phyloP scores from a whole-genome alignment of 306 rosid genomes.

The Styphnolobium japonicum region DNA sequence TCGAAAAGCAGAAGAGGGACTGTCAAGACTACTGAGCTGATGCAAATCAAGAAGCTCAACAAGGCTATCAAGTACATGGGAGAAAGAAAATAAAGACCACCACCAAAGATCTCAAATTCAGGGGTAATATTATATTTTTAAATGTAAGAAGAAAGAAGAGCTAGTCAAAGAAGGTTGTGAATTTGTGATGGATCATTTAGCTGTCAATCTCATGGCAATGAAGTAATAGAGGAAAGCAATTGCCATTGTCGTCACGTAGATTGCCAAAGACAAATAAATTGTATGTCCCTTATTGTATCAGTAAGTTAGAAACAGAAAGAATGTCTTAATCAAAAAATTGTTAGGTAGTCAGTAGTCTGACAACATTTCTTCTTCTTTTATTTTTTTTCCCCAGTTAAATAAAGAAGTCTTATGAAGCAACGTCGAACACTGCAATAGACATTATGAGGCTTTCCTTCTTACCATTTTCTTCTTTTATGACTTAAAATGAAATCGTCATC shows the following conservation, averaged over 20 bases:
- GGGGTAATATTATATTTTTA: not conserved
- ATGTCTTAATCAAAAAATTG: slow-evolving; percentile 35
- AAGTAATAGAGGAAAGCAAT: not conserved
- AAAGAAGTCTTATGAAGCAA: slow-evolving; percentile 4
- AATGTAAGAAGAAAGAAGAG: not conserved
- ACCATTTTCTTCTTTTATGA: slow-evolving; percentile 72
- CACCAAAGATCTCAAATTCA: not conserved
- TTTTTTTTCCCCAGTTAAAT: not conserved
- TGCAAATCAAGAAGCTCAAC: not conserved
- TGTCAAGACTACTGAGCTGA: not conserved
- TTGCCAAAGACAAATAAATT: slow-evolving; percentile 10
- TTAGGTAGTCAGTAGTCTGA: slow-evolving; percentile 19
- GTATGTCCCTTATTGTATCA: slow-evolving; percentile 31
- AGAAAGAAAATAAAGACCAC: not conserved
- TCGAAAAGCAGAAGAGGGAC: not conserved
- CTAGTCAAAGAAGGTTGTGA: not conserved
- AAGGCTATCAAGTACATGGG: not conserved
- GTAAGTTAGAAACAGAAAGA: slow-evolving; percentile 42
- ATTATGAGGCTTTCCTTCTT: slow-evolving; percentile 22
- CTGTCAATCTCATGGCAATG: not conserved
- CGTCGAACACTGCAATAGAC: slow-evolving; percentile 12
- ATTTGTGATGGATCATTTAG: not conserved
- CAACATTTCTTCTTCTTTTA: not conserved
- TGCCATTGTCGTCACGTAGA: slow-evolving; percentile 1
- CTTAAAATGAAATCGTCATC: slow-evolving; percentile 61